These are phyloP conservation scores for Xylaria intraflava DNA, from an alignment of 495 filamentous ascomycete species.

Conservation along the genomic window DNA sequence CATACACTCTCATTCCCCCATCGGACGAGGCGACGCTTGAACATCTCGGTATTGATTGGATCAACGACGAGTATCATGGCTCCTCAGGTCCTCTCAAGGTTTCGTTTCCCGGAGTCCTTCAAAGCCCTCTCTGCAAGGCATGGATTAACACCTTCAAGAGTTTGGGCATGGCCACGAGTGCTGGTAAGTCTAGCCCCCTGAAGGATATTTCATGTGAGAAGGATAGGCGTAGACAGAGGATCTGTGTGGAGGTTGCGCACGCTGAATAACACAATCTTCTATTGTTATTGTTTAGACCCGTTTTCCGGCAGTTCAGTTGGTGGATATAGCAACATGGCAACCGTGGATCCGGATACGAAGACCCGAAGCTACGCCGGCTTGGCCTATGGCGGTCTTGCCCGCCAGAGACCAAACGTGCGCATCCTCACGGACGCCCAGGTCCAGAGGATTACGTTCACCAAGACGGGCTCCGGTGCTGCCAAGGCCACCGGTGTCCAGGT, in stretches of 20 bases:
- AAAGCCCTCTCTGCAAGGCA: slow-evolving; percentile 7
- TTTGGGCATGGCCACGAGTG: slow-evolving; percentile 22
- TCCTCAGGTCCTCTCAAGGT: slow-evolving; percentile 35
- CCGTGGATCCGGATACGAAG: slow-evolving; percentile 37
- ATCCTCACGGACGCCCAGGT: slow-evolving; percentile 42
- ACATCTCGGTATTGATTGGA: slow-evolving; percentile 22
- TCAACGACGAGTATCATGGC: slow-evolving; percentile 27
- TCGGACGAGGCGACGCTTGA: slow-evolving; percentile 24
- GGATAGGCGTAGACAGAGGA: neutral
- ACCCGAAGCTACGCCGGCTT: slow-evolving; percentile 31
- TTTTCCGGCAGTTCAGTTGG: slow-evolving; percentile 34
- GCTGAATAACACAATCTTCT: neutral
- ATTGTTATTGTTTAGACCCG: slow-evolving; percentile 23
- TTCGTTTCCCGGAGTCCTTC: slow-evolving; percentile 19
- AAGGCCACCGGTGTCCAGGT: slow-evolving; percentile 30
- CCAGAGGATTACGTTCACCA: slow-evolving; percentile 32
- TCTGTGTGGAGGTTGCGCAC: neutral
- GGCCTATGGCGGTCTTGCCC: slow-evolving; percentile 28
- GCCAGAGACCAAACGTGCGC: slow-evolving; percentile 36
- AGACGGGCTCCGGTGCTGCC: slow-evolving; percentile 27
- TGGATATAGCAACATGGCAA: slow-evolving; percentile 35
- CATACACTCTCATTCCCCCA: slow-evolving; percentile 25
- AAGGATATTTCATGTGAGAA: slow-evolving; percentile 5
- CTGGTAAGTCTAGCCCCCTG: slow-evolving; percentile 1
- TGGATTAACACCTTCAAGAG: slow-evolving; percentile 26